Base-by-base conservation (phyloP, 768 basidiomycete species). In the Kwoniella europaea region DNA sequence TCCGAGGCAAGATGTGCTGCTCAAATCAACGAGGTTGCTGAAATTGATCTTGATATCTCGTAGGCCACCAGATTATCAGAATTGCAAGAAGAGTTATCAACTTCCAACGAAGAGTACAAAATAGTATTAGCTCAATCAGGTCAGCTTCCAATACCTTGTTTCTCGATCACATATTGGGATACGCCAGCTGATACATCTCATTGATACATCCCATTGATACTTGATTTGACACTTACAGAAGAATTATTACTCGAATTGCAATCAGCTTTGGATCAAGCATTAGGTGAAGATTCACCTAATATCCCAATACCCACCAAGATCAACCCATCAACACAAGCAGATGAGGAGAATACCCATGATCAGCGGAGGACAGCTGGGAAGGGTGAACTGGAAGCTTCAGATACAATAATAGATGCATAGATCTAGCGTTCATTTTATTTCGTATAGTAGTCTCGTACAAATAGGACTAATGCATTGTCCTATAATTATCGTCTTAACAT, bases 91-190 rank as follows among this genome's bases (percentile, higher is more conserved):
- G 79, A 80, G 63, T 74, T 78, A 74, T 41, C 72, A 5, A 59
- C 65, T 3, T 77, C 76, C 22, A 80, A 80, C 63, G 67, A 67
- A 41, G 77, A 80, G 46, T 80, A 80, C 58, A 76, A 74, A 62
- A 74, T 67, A 10, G 77, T 74, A 41, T 27, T 78, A 18, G 56
- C 71, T 50, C 75, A 77, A 71, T 74, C 78, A 44, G 78, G 78
- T 75, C 44, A 41, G 75, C 64, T 27, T 54, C 13, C 10, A 10
- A 52, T 55, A n/a, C n/a, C 27, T 10, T 58, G 13, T 3, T 59
- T 35, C 35, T 35, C 35, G 35, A 35, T 9, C 5, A 6, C 35
- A 35, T 1, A 35, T 35, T 35, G 35, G 35, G 35, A 35, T 35
- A 35, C 6, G 5, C 6, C 35, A 35, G n/a, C 56, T 58, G 50